Conservation (phyloP, 106 monocot species). For the Amphibolis antarctica region DNA sequence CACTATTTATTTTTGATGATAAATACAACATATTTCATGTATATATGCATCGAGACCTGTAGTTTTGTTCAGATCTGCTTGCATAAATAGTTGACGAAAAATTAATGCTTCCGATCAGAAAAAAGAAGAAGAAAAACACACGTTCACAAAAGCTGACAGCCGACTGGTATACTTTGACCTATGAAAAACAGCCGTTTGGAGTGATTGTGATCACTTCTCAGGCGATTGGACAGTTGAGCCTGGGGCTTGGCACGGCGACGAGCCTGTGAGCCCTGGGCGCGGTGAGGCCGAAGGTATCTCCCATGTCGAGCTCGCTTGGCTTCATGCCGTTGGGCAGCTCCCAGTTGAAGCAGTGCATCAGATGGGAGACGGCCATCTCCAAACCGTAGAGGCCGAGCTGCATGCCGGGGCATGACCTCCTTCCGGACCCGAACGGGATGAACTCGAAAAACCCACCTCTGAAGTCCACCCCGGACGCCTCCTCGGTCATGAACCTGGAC, state of each 20-base stretch:
- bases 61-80: too few species aligned
- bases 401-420: slow-evolving; percentile 42
- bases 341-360: slow-evolving; percentile 41
- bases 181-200: too few species aligned
- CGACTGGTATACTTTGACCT: too few species aligned
- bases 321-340: slow-evolving; percentile 32
- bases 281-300: slow-evolving; percentile 33
- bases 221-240: slow-evolving; percentile 11
- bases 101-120: too few species aligned
- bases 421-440: slow-evolving; percentile 16
- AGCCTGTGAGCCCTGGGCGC: slow-evolving; percentile 23
- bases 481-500: slow-evolving; percentile 9
- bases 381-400: slow-evolving; percentile 28
- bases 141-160: too few species aligned
- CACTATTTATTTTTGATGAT: too few species aligned
- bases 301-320: slow-evolving; percentile 30
- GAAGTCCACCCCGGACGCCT: slow-evolving; percentile 6
- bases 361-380: slow-evolving; percentile 24
- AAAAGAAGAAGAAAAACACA: too few species aligned
- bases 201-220: too few species aligned
- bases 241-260: slow-evolving; percentile 19
- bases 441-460: slow-evolving; percentile 13
- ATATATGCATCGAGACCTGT: too few species aligned
- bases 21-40: too few species aligned
- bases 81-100: too few species aligned